Evolutionary conservation across 2,329 filamentous ascomycete species (phyloP).

Genomic region (Coniochaeta pulveracea): DNA sequence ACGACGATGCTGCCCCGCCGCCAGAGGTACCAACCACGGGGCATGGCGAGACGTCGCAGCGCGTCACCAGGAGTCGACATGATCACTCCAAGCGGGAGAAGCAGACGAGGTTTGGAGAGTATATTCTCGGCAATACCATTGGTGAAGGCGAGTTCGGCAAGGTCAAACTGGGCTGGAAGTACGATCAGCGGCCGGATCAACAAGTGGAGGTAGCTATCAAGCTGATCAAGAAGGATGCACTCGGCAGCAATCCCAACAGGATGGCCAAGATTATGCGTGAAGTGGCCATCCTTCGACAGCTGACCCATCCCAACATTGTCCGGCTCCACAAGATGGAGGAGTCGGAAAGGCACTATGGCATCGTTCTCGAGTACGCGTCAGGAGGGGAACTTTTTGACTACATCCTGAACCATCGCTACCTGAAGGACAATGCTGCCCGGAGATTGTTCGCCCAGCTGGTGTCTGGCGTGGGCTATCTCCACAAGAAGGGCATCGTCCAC

Average conservation of each 20-base stretch:
- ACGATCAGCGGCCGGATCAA: conserved; percentile 47
- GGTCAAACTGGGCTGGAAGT: conserved; percentile 98
- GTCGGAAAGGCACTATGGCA: conserved; percentile 92
- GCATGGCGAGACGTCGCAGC: conserved; percentile 29
- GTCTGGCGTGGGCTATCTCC: conserved; percentile 91
- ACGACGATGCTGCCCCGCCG: conserved; percentile 31
- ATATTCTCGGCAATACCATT: conserved; percentile 89
- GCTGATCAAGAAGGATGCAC: conserved; percentile 82
- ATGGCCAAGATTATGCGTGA: conserved; percentile 96
- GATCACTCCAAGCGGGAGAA: conserved; percentile 54
- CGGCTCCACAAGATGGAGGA: conserved; percentile 97
- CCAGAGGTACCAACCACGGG: conserved; percentile 29
- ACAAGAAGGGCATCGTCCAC: conserved; percentile 98
- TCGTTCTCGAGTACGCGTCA: conserved; percentile 96
- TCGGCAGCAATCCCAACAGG: conserved; percentile 79
- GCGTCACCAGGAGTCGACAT: conserved; percentile 44
- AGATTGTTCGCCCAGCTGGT: conserved; percentile 91
- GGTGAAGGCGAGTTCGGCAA: conserved; percentile 98
- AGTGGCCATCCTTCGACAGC: conserved; percentile 80
- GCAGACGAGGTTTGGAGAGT: conserved; percentile 85
- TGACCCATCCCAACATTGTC: conserved; percentile 91
- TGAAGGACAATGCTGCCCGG: conserved; percentile 86
- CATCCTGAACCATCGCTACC: conserved; percentile 90
- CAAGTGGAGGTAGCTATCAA: conserved; percentile 97
- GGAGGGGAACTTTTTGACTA: conserved; percentile 97